These are phyloP conservation scores for Mucor indicus DNA, from an alignment of 371 early-diverging fungal genomes.

Conservation along the genomic window DNA sequence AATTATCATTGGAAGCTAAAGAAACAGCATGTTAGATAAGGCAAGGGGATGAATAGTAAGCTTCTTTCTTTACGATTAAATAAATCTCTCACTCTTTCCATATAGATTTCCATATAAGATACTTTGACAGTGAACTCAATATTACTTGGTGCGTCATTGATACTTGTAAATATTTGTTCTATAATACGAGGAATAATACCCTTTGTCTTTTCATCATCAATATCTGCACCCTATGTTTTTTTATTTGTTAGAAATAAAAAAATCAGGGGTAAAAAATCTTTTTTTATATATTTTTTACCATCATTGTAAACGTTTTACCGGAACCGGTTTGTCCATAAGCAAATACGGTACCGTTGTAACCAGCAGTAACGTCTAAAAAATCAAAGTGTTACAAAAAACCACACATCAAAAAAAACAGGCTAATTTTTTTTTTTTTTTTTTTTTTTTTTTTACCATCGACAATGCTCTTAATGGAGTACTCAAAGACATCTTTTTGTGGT, in stretches of 20 bases:
- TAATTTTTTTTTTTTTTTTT: background rate
- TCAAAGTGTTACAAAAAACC: background rate
- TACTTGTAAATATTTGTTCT: constrained; percentile 86
- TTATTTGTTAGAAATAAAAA: background rate
- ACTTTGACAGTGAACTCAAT: constrained; percentile 93
- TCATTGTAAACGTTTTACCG: constrained; percentile 99
- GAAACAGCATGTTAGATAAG: background rate
- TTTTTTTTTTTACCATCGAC: constrained; percentile 72
- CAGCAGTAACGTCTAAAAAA: constrained; percentile 66
- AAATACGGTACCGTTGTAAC: constrained; percentile 98
- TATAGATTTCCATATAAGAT: constrained; percentile 99
- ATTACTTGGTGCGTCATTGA: constrained; percentile 80
- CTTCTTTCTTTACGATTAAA: constrained; percentile 86
- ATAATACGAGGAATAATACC: constrained; percentile 95
- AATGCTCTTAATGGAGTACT: constrained; percentile 85
- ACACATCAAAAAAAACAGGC: background rate
- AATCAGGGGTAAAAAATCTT: constrained; percentile 19
- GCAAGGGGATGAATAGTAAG: too few relatives aligned
- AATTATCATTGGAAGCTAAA: constrained; percentile 79
- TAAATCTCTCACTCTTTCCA: constrained; percentile 98
- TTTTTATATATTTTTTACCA: constrained; percentile 45
- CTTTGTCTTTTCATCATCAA: constrained; percentile 84
- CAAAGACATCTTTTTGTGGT: constrained; percentile 82
- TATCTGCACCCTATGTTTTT: constrained; percentile 88
- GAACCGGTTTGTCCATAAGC: constrained; percentile 98